Conservation (phyloP, 2,329 filamentous ascomycete genomes). For the Teratosphaeria zuluensis region DNA sequence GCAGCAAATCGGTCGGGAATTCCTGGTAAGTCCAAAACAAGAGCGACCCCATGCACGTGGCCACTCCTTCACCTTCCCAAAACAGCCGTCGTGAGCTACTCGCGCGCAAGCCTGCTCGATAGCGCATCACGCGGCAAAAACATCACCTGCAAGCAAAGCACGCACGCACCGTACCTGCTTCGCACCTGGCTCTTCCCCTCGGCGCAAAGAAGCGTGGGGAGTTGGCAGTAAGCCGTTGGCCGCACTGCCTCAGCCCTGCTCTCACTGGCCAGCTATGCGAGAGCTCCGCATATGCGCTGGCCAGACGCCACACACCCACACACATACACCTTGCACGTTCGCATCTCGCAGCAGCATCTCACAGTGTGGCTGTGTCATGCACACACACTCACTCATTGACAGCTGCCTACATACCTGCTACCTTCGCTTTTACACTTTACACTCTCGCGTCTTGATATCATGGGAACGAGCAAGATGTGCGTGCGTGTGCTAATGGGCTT, state of each 20-base stretch:
- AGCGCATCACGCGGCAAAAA: neutral
- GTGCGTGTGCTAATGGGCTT: neutral
- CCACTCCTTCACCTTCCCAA: neutral
- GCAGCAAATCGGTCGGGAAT: constrained; percentile 85
- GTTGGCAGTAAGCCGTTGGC: neutral
- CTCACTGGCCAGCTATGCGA: neutral
- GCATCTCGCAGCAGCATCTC: neutral
- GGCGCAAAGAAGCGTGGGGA: neutral
- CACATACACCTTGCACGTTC: neutral
- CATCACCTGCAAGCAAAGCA: neutral
- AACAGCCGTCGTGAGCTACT: neutral
- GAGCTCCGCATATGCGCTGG: neutral
- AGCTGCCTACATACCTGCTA: too few species aligned
- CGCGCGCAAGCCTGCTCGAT: neutral
- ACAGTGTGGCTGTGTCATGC: neutral
- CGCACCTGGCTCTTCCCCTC: neutral
- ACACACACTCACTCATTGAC: neutral
- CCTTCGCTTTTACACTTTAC: too few species aligned
- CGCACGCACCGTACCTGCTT: constrained; percentile 5
- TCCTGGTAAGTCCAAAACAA: constrained; percentile 62
- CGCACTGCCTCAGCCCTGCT: neutral
- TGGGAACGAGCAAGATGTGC: too few species aligned
- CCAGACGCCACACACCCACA: neutral
- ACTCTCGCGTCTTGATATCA: too few species aligned
- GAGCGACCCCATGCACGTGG: neutral